Base-by-base conservation (phyloP, 2,329 filamentous ascomycete species). In the Dothidotthia symphoricarpi region DNA sequence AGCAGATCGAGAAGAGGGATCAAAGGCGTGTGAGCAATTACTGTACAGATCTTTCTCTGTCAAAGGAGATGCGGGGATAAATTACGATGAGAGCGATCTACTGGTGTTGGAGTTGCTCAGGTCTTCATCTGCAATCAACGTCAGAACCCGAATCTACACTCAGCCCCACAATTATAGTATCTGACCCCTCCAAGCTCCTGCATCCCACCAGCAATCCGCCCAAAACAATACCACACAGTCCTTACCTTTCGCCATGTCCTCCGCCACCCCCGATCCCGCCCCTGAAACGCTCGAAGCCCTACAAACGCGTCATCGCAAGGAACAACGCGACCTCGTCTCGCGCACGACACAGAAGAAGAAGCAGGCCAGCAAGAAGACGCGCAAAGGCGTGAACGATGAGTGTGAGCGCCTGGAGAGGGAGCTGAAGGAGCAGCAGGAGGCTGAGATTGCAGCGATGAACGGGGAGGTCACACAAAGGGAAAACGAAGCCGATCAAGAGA, bases 321-420 rank as follows among this genome's bases (percentile, higher is more conserved):
- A 98, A 70, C 82, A 86, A 65, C 84, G 83, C 54, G 91, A 97
- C 45, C 76, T 98, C 16, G 87, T 95, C 66, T 78, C 81, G 34
- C 83, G 85, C 43, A 82, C 94, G 59, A 96, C 88, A 4, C 89
- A 85, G 70, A 97, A 96, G 77, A 98, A 96, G 76, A 97, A 96
- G 75, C 85, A 86, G 53, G 90, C 93, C 12, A 94, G 85, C 31
- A 98, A 97, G 71, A 83, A 82, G 67, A 82, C 80, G 7, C 74
- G 80, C 33, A 82, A 75, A 49, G 69, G 69, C 24, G 69, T 76
- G 27, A 82, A 81, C 47, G 80, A 83, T 49, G 80, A 83, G 57
- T 83, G 80, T 59, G 78, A 78, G 14, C 63, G 69, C 16, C 67
- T 82, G 25, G 79, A 82, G 51, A 63, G 66, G 26, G 76, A 81